phyloP scores from a whole-genome alignment of 2,329 filamentous ascomycete species.

The Pseudocercospora macadamiae region DNA sequence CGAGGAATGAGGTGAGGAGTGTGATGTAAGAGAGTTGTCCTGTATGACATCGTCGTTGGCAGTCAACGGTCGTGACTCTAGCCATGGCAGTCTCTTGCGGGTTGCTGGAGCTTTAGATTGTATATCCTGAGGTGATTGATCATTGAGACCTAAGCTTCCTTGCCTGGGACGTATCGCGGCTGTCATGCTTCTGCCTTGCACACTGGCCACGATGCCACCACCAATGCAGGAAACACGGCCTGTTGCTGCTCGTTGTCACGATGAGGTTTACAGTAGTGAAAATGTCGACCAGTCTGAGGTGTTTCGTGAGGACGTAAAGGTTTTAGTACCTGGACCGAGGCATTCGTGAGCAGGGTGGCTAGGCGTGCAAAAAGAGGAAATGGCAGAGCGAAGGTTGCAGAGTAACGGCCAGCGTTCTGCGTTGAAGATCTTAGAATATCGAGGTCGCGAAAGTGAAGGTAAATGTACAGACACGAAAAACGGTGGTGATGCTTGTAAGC shows the following conservation, averaged over 20 bases:
- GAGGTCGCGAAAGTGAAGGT: background rate
- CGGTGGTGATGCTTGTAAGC: background rate
- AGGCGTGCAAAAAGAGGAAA: background rate
- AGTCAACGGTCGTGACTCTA: constrained; percentile 1
- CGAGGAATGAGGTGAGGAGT: background rate
- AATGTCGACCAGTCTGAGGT: background rate
- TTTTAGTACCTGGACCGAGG: no score
- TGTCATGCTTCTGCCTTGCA: background rate
- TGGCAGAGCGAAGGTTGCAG: background rate
- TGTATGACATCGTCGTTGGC: background rate
- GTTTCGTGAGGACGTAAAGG: no score
- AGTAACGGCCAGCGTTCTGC: background rate
- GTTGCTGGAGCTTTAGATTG: background rate
- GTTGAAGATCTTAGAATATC: background rate
- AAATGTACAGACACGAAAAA: background rate
- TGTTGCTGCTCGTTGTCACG: background rate
- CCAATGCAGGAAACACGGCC: background rate
- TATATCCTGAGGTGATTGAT: no score
- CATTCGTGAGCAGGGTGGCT: background rate
- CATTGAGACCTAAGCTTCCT: no score
- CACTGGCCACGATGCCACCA: background rate
- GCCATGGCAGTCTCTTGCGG: constrained; percentile 32
- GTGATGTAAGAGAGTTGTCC: background rate
- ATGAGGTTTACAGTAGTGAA: no score
- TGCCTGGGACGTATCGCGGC: no score